phyloP scores from a whole-genome alignment of 768 basidiomycete genomes.

The Strobilomyces dryophilus region DNA sequence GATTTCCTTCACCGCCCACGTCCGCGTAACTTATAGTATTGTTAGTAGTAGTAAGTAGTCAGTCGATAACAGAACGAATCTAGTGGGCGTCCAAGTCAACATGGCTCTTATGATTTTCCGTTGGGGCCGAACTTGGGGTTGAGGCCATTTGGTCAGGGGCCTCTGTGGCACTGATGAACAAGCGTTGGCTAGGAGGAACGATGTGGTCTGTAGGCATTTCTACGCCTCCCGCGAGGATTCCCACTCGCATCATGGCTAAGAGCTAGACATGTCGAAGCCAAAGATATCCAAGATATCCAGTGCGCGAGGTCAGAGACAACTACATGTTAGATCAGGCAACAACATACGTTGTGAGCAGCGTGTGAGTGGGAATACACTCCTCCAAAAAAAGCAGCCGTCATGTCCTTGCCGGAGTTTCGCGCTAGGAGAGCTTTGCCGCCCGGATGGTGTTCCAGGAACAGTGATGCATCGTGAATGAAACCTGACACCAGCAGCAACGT shows the following conservation, averaged over 20 bases:
- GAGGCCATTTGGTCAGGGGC: background rate
- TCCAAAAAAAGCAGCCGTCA: slow-evolving; percentile 82
- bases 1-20: background rate
- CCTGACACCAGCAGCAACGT: slow-evolving; percentile 74
- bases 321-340: background rate
- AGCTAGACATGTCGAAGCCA: slow-evolving; percentile 34
- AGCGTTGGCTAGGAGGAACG: slow-evolving; percentile 43
- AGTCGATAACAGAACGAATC: slow-evolving; percentile 16
- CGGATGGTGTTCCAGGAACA: slow-evolving; percentile 74
- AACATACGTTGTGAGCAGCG: slow-evolving; percentile 71
- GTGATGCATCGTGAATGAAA: slow-evolving; percentile 80
- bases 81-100: background rate
- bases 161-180: slow-evolving; percentile 28
- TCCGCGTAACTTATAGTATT: slow-evolving; percentile 6
- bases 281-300: background rate
- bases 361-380: slow-evolving; percentile 81
- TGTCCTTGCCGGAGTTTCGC: slow-evolving; percentile 69
- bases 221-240: slow-evolving; percentile 60
- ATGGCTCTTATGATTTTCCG: background rate
- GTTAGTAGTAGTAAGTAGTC: slow-evolving; percentile 1
- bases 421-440: slow-evolving; percentile 64
- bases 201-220: slow-evolving; percentile 44
- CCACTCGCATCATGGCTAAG: slow-evolving; percentile 75
- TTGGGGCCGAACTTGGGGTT: background rate
- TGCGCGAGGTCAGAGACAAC: slow-evolving; percentile 2